Evolutionary conservation across 371 early-diverging fungal genomes (phyloP).

Genomic region (Mucor irregularis): DNA sequence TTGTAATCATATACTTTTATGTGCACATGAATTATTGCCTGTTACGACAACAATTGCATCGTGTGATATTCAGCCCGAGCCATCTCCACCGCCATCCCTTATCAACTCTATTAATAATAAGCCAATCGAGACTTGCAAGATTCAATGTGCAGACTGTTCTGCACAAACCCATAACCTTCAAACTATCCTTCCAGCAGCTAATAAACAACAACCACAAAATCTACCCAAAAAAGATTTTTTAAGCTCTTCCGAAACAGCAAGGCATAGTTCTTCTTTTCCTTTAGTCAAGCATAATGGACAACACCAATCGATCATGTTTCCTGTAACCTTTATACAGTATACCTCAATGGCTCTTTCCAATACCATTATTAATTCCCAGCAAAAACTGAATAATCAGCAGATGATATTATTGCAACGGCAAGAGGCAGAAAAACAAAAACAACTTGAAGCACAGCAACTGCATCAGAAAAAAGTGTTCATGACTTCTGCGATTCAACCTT

Average conservation of each 20-base stretch:
- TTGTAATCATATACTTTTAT: slow-evolving; percentile 8
- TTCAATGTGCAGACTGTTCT: slow-evolving; percentile 14
- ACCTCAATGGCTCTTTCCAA: too few relatives aligned
- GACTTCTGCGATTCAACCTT: slow-evolving; percentile 16
- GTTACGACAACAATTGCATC: neutral
- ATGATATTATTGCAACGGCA: neutral
- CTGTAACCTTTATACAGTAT: slow-evolving; percentile 1
- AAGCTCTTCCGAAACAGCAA: neutral
- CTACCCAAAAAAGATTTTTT: neutral
- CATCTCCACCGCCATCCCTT: slow-evolving; percentile 2
- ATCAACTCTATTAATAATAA: neutral
- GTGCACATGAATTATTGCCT: slow-evolving; percentile 18
- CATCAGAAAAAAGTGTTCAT: neutral
- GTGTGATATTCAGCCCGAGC: neutral
- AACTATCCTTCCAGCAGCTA: neutral
- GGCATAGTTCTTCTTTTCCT: neutral
- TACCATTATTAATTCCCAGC: too few relatives aligned
- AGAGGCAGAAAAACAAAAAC: neutral
- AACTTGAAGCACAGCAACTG: too few relatives aligned
- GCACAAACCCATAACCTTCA: neutral
- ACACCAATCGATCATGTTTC: slow-evolving; percentile 15
- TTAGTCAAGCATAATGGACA: too few relatives aligned
- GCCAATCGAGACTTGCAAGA: neutral
- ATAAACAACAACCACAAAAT: neutral
- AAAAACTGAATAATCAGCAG: too few relatives aligned